These are phyloP conservation scores for Aspergillus versicolor DNA, from an alignment of 2,329 filamentous ascomycete species.

Conservation along the genomic window DNA sequence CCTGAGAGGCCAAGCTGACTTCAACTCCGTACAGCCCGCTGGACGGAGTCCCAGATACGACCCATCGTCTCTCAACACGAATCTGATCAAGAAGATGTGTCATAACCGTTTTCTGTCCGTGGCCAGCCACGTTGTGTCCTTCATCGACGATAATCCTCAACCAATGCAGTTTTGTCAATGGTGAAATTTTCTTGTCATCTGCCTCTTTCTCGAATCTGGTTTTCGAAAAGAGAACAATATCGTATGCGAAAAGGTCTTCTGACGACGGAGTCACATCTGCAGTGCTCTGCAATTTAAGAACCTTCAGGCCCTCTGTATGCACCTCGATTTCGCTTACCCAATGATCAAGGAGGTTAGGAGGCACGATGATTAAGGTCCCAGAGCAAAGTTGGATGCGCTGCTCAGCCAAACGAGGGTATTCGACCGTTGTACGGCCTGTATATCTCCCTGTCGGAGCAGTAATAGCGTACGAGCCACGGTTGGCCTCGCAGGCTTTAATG, in stretches of 20 bases:
- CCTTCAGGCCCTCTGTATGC: constrained; percentile 67
- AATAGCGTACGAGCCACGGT: constrained; percentile 61
- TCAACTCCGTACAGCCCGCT: constrained; percentile 77
- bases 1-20: constrained; percentile 52
- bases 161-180: constrained; percentile 73
- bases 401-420: constrained; percentile 38
- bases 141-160: constrained; percentile 90
- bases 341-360: constrained; percentile 78
- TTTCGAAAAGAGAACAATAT: constrained; percentile 76
- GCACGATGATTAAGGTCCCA: constrained; percentile 75
- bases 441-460: constrained; percentile 45
- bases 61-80: constrained; percentile 72
- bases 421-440: constrained; percentile 44
- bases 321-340: constrained; percentile 80
- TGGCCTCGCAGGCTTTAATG: constrained; percentile 55
- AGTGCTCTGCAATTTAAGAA: constrained; percentile 61
- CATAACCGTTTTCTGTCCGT: constrained; percentile 58
- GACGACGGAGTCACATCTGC: constrained; percentile 57
- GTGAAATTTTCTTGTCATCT: constrained; percentile 55
- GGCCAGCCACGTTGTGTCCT: constrained; percentile 78
- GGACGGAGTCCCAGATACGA: constrained; percentile 87
- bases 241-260: constrained; percentile 62
- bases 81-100: constrained; percentile 55
- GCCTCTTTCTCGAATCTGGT: constrained; percentile 69
- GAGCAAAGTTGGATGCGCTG: constrained; percentile 61